Base-by-base conservation (phyloP, 1,284 basidiomycete species). In the Ganoderma lucidum region DNA sequence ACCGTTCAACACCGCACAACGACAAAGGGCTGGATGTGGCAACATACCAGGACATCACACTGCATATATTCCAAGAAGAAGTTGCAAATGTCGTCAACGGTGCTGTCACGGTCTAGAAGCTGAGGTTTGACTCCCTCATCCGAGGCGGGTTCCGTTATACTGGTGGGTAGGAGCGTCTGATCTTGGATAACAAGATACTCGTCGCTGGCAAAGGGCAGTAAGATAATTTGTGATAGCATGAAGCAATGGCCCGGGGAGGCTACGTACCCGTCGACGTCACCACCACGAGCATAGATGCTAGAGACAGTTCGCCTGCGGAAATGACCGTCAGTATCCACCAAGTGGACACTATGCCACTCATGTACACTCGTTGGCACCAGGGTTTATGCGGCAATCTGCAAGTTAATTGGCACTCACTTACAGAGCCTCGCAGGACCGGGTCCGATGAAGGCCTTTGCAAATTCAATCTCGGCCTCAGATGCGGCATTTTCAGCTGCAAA, bases 61-160 rank as follows among this genome's bases (percentile, higher is more conserved):
- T 92, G 87, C 75, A 95, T 93, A 70, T 93, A 96, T 73, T 95
- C 90, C 30, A 96, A 87, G 48, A 96, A 84, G 75, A 96, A 96
- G 70, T 95, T 85, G 71, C 90, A 92, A 1, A 96, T 89, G 73
- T 96, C 93, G 2, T 91, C 84, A 4, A 95, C 86, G 0, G 85
- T 89, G 70, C 89, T 89, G 2, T 87, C 82, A 23, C 87, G 83
- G 12, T 70, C 72, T 6, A 71, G 59, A 5, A 3, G 79, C 80
- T 39, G 83, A 32, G 35, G 69, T 63, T 58, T 70, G 44, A 56
- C 66, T 9, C 59, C 70, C 23, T 80, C 75, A 75, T 95, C 94
- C 8, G 81, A 77, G 1, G 89, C 90, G 10, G 94, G 84, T 0
- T 82, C 75, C 15, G 83, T 80, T 45, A 84, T 80, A 37, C 78